Percentiles rank a stretch among this genome's conserved stretches.
Conservation (phyloP, 306 rosid genomes). For the Rubus idaeus region DNA sequence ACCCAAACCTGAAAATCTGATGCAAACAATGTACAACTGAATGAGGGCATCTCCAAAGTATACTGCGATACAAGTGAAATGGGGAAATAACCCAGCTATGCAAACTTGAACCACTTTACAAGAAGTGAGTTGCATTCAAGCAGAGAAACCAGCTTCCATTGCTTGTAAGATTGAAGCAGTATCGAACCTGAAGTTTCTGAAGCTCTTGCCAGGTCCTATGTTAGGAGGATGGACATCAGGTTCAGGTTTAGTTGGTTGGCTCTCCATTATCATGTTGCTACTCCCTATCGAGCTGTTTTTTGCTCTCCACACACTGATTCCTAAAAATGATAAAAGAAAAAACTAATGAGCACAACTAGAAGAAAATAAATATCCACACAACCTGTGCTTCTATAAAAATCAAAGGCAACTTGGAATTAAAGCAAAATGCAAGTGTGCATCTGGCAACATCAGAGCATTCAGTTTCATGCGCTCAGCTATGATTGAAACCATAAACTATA, state of each 20-base stretch:
- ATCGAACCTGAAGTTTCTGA: conserved; percentile 74
- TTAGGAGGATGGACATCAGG: conserved; percentile 42
- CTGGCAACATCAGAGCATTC: conserved; percentile 2
- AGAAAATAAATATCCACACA: background rate
- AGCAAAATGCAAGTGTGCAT: background rate
- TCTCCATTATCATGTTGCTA: conserved; percentile 46
- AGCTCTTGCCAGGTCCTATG: conserved; percentile 63
- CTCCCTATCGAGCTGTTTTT: conserved; percentile 61
- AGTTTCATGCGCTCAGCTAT: background rate
- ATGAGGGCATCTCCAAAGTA: conserved; percentile 10
- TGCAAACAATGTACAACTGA: conserved; percentile 26
- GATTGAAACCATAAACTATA: background rate
- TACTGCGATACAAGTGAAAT: conserved; percentile 9
- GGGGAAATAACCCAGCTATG: conserved; percentile 27
- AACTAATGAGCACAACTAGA: conserved; percentile 25
- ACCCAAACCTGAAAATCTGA: conserved; percentile 41
- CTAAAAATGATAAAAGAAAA: conserved; percentile 40
- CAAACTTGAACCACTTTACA: conserved; percentile 39
- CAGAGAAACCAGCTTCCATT: conserved; percentile 65
- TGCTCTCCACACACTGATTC: conserved; percentile 77
- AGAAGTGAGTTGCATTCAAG: conserved; percentile 32
- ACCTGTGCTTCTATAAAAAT: background rate
- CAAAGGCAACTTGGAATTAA: background rate
- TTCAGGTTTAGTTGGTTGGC: conserved; percentile 58
- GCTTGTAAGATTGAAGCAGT: conserved; percentile 60